phyloP scores from a whole-genome alignment of 2,329 filamentous ascomycete species.

The Lachnellula occidentalis region DNA sequence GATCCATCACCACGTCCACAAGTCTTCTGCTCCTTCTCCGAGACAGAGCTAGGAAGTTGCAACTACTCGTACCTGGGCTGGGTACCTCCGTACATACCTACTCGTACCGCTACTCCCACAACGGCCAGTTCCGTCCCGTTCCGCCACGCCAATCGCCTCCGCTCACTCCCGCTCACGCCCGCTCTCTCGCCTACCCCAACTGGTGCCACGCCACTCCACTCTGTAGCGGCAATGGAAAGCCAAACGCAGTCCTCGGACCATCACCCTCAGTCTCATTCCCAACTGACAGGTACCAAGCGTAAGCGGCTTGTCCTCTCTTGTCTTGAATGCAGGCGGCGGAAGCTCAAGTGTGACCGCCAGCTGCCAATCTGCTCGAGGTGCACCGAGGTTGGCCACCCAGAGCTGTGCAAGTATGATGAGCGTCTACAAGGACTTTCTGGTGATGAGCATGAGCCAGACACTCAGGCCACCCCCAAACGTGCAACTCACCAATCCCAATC shows the following conservation, averaged over 20 bases:
- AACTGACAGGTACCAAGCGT: not conserved
- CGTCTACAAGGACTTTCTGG: not conserved
- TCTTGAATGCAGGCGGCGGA: conserved; percentile 3
- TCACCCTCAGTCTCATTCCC: too few relatives aligned
- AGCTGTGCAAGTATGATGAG: conserved; percentile 1
- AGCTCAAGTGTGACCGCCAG: conserved; percentile 6
- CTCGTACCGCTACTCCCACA: too few relatives aligned
- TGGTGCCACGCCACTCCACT: too few relatives aligned
- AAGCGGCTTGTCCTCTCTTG: conserved; percentile 2
- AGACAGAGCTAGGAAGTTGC: too few relatives aligned
- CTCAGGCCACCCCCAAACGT: not conserved
- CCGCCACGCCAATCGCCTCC: too few relatives aligned
- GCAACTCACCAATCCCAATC: not conserved
- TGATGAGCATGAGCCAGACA: not conserved
- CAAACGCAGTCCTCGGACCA: too few relatives aligned
- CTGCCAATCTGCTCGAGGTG: not conserved
- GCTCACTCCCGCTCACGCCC: too few relatives aligned
- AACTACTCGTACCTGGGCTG: too few relatives aligned
- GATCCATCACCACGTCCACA: not conserved
- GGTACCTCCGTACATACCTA: too few relatives aligned
- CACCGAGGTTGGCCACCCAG: not conserved
- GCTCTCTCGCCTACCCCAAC: not conserved
- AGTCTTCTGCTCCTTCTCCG: not conserved
- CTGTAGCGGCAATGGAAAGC: too few relatives aligned
- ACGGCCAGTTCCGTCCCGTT: too few relatives aligned